Base-by-base conservation (phyloP, 2,329 filamentous ascomycete species). In the Fusarium camptoceras region DNA sequence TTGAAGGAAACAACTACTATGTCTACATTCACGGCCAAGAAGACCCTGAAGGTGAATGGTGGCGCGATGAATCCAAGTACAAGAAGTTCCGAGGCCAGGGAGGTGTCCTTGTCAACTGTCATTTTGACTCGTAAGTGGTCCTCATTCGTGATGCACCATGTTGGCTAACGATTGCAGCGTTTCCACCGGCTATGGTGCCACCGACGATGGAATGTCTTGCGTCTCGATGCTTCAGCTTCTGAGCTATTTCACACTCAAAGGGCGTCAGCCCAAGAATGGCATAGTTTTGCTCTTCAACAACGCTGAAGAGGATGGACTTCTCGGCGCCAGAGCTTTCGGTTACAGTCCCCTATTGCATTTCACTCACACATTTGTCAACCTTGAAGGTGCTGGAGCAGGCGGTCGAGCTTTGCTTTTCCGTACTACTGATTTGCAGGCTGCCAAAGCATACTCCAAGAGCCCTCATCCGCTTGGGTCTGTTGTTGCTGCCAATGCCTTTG, bases 371-470 rank as follows among this genome's bases (percentile, higher is more conserved):
- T 98, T 99, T 77, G 83, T 98, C 71, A 99, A 99, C 73, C 88
- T 99, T 18, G 96, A 99, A 80, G 96, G 96, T 15, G 95, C 95
- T 42, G 96, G 95, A 51, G 95, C 95, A 15, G 96, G 96, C 14
- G 94, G 95, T 1, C 88, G 94, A 63, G 94, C 95, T 6, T 91
- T 92, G 14, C 83, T 98, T 4, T 98, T 99, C 81, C 89, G 96
- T 62, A 91, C 91, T 55, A 95, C 94, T 1, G 96, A 98, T 79
- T 88, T 91, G 5, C 92, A 98, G 79, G 91, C 97, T 25, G 95
- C 94, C 1, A 87, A 87, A 64, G 92, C 92, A 31, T 98, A 98
- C 79, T 85, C 86, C 59, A 87, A 87, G 28, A 87, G 88, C 27
- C 86, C 87, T 24, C 85, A 94, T 78, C 95, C 96, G 0, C 97